Base-by-base conservation (phyloP, 495 filamentous ascomycete genomes). In the Xylaria scruposa region DNA sequence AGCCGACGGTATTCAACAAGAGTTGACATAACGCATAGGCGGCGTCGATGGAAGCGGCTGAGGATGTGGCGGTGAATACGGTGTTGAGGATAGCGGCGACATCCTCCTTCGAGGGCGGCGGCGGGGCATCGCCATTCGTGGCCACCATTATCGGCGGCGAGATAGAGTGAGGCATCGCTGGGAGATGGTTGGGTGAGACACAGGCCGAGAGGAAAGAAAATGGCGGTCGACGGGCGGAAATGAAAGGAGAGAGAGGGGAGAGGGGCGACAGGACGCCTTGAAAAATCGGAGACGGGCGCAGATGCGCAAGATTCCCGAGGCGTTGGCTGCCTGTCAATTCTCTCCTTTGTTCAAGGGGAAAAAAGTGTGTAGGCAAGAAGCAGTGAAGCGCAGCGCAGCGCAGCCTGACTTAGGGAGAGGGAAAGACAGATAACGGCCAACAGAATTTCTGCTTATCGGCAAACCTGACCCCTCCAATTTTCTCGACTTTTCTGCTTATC, bases 31-130 rank as follows among this genome's bases (percentile, higher is more conserved):
- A 86, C 17, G 89, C 90, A 77, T 98, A 97, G 56, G 92, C 85
- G 76, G 91, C 93, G 80, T 97, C 94, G 67, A 99, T 89, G 5
- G 95, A 97, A 71, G 90, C 89, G 76, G 94, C 90, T 7, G 96
- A 97, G 2, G 91, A 92, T 75, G 94, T 90, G 42, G 94, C 90
- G 42, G 81, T 89, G 85, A 97, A 95, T 73, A 96, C 88, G 47
- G 86, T 90, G 73, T 90, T 84, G 77, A 97, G 85, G 31, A 97
- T 78, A 31, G 90, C 87, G 62, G 89, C 80, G 72, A 98, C 83
- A 75, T 97, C 95, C 70, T 92, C 89, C 69, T 87, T 79, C 13
- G 91, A 88, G 53, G 93, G 92, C 63, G 92, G 85, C 46, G 84
- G 85, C 74, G 83, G 77, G 66, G 78, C 76, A 72, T 79, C 81